phyloP scores from a whole-genome alignment of 495 filamentous ascomycete species.

The Friedmanniomyces endolithicus region DNA sequence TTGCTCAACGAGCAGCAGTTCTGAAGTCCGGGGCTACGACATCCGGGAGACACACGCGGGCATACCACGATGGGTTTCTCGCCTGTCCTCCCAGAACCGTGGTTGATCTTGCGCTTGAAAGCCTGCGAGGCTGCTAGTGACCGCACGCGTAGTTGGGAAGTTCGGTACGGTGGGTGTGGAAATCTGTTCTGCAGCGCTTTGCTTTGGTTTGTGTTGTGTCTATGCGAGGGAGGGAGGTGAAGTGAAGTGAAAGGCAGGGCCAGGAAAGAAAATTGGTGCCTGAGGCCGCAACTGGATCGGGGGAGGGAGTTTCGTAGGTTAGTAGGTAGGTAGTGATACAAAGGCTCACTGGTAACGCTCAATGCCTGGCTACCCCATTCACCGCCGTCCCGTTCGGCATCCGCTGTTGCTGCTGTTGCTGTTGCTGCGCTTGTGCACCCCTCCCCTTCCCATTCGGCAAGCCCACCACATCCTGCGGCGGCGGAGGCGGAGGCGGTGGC shows the following conservation, averaged over 20 bases:
- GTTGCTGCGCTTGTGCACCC: background rate
- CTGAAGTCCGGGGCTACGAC: constrained; percentile 1
- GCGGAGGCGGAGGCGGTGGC: constrained; percentile 32
- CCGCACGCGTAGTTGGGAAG: constrained; percentile 11
- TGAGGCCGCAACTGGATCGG: no score
- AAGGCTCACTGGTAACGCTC: background rate
- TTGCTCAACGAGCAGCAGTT: constrained; percentile 10
- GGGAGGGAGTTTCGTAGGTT: no score
- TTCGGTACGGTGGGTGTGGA: constrained; percentile 11
- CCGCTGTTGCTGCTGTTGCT: background rate
- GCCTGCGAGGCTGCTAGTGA: constrained; percentile 6
- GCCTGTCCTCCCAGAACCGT: background rate
- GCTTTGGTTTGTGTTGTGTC: no score
- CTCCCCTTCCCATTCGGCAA: constrained; percentile 14
- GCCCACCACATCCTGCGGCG: constrained; percentile 14
- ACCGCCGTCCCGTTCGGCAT: constrained; percentile 1
- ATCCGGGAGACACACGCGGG: background rate
- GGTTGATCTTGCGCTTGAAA: constrained; percentile 11
- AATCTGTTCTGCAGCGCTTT: constrained; percentile 17
- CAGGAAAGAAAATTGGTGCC: background rate
- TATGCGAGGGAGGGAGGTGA: background rate
- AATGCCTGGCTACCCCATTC: constrained; percentile 3
- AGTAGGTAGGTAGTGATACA: background rate
- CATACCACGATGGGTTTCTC: background rate
- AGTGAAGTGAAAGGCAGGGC: background rate